Evolutionary conservation across 2,329 filamentous ascomycete genomes (phyloP), one percentile per base, ranked within the genome.

Genomic region (Venturia pyrina): DNA sequence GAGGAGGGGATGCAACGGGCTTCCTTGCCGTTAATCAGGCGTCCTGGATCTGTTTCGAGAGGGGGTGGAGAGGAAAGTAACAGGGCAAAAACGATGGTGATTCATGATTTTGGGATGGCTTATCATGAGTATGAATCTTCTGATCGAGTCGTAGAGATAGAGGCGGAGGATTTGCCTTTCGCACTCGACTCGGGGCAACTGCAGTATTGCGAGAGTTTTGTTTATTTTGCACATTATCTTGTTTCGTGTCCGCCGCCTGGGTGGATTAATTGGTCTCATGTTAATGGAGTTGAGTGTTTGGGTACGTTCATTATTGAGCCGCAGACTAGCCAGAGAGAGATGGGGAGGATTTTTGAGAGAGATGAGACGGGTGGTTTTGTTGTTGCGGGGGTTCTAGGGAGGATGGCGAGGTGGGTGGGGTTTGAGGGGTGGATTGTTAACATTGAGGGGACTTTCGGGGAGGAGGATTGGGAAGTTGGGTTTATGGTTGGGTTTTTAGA

Each of bases 381-480:
- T 10, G 68, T 79, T 21, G 78, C 77, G 28, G 72, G 70, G 24
- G 75, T 75, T 63, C 68, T 81, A 8, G 75, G 75, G 8, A 64
- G 66, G 17, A 76, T 81, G 57, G 77, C 78, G 13, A 69, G 70
- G 19, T 70, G 75, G 19, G 77, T 77, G 67, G 78, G 78, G 13
- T 81, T 81, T 65, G 79, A 81, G 66, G 79, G 79, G 19, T 81
- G 78, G 77, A 70, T 81, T 41, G 68, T 81, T 43, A 81, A 81
- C 61, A 76, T 81, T 32, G 79, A 81, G 66, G 77, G 77, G 63
- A 70, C 75, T 1, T 79, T 81, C 68, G 72, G 75, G 6, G 68
- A 70, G 28, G 66, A 70, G 2, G 67, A 50, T 5, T 79, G 76
- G 75, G 65, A 73, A 66, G 7, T 68, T 3, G 50, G 69, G 7